phyloP scores from a whole-genome alignment of 768 basidiomycete genomes.

The Pisolithus tinctorius region DNA sequence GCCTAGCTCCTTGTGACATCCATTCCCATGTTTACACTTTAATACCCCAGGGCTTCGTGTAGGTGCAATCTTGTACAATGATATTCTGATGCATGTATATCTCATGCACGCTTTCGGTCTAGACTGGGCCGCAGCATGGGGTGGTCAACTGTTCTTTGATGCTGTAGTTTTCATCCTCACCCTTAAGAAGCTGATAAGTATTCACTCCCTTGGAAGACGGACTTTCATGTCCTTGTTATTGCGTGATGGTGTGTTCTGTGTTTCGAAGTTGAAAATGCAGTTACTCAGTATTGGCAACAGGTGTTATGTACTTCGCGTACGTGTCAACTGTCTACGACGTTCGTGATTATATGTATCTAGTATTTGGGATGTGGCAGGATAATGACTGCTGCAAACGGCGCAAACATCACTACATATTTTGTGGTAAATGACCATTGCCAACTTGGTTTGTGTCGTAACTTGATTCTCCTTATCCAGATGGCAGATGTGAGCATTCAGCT shows the following conservation, averaged over 20 bases:
- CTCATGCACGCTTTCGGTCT: not conserved
- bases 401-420: not conserved
- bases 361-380: not conserved
- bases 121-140: constrained; percentile 1
- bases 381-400: not conserved
- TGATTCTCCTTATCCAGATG: not conserved
- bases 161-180: constrained; percentile 13
- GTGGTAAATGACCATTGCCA: not conserved
- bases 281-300: not conserved
- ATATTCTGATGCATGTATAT: too few species aligned
- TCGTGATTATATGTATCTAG: not conserved
- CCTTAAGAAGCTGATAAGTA: not conserved
- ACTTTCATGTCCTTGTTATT: not conserved
- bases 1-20: too few species aligned
- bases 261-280: not conserved
- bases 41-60: not conserved
- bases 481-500: not conserved
- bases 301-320: not conserved
- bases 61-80: not conserved
- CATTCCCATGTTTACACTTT: not conserved
- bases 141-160: constrained; percentile 12
- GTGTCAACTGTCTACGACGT: not conserved
- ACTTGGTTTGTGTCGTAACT: not conserved
- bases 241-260: not conserved
- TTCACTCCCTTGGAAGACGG: not conserved